phyloP scores from a whole-genome alignment of 1,284 basidiomycete genomes.

The Ustilago trichophora region DNA sequence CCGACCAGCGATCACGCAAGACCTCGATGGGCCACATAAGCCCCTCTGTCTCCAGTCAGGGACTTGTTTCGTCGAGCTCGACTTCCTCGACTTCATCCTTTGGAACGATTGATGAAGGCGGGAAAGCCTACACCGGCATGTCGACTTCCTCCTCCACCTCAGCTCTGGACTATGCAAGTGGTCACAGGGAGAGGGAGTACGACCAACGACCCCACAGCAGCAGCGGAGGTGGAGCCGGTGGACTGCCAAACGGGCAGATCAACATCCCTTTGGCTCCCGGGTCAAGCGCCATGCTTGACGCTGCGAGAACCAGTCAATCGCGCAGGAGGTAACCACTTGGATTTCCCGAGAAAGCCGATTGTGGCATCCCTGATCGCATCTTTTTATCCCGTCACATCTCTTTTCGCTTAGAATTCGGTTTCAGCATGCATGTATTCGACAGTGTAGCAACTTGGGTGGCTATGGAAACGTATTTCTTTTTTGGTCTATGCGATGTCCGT shows the following conservation, averaged over 20 bases:
- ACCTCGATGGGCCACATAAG: conserved; percentile 26
- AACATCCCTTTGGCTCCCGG: conserved; percentile 24
- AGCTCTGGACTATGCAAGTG: conserved; percentile 5
- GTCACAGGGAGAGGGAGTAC: neutral
- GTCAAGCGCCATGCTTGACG: conserved; percentile 51
- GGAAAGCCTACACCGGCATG: conserved; percentile 20
- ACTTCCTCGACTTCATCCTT: conserved; percentile 11
- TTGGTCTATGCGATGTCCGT: no score
- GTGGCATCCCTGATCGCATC: no score
- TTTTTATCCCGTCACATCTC: no score
- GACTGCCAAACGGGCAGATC: conserved; percentile 5
- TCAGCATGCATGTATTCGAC: no score
- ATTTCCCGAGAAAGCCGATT: no score
- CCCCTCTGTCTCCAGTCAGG: conserved; percentile 24
- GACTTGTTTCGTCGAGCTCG: conserved; percentile 9
- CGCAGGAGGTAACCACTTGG: conserved; percentile 26
- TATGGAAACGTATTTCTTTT: no score
- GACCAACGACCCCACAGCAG: neutral
- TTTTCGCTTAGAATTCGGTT: no score
- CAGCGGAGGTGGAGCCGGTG: neutral
- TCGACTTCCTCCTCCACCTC: conserved; percentile 11
- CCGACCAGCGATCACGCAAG: conserved; percentile 22
- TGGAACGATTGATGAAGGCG: conserved; percentile 18
- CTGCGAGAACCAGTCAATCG: conserved; percentile 52
- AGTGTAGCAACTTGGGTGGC: no score